Conservation (phyloP, 169 alveolate species). For the Cryptosporidium sp. region DNA sequence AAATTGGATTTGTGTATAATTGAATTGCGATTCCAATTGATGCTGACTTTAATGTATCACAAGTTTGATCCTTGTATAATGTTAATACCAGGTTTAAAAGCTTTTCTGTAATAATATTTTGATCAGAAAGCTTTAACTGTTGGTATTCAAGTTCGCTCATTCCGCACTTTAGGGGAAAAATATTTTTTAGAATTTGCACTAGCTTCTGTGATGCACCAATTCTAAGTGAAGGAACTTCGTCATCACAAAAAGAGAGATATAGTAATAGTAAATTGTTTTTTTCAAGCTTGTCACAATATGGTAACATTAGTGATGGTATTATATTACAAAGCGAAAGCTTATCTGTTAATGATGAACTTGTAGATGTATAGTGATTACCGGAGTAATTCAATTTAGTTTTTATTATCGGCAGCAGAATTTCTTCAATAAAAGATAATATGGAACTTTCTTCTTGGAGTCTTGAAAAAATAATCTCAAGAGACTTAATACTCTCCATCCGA, state of each 20-base stretch:
- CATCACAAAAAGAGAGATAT: slow-evolving; percentile 64
- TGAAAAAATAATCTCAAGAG: slow-evolving; percentile 43
- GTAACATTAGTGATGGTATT: slow-evolving; percentile 47
- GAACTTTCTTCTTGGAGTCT: background rate
- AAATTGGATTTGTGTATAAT: slow-evolving; percentile 52
- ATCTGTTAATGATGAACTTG: slow-evolving; percentile 41
- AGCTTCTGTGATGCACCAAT: slow-evolving; percentile 68
- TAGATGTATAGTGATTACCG: background rate
- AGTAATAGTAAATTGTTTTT: slow-evolving; percentile 25
- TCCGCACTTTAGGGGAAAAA: slow-evolving; percentile 61
- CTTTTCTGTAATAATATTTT: slow-evolving; percentile 58
- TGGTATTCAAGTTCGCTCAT: slow-evolving; percentile 23
- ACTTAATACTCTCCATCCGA: slow-evolving; percentile 41
- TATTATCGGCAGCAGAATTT: slow-evolving; percentile 36
- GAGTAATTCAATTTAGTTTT: background rate
- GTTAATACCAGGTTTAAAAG: slow-evolving; percentile 21
- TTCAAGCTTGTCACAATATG: slow-evolving; percentile 55
- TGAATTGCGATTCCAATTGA: slow-evolving; percentile 74
- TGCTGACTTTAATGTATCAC: slow-evolving; percentile 39
- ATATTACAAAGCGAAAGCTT: slow-evolving; percentile 65
- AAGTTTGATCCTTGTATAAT: slow-evolving; percentile 42
- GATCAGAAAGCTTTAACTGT: slow-evolving; percentile 30
- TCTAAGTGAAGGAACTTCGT: slow-evolving; percentile 71
- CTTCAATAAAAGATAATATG: slow-evolving; percentile 26
- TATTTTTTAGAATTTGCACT: slow-evolving; percentile 35